A percentile compares a stretch with the other conserved stretches of the same genome.
These are phyloP conservation scores for Penicillium pulvis DNA, from an alignment of 495 filamentous ascomycete genomes.

Conservation along the genomic window DNA sequence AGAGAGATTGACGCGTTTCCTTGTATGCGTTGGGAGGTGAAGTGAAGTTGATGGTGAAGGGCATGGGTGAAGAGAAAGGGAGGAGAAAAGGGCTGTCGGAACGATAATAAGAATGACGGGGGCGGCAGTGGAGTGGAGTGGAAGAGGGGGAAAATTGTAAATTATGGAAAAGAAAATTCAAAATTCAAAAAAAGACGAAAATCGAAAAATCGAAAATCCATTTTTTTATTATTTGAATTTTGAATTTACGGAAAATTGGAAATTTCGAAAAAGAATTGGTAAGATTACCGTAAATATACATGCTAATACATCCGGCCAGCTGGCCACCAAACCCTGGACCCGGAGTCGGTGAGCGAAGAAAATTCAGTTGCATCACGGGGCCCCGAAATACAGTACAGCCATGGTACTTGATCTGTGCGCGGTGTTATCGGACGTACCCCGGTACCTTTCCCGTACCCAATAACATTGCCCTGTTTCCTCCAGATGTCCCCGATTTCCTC, in stretches of 20 bases:
- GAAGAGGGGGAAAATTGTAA: slow-evolving; percentile 24
- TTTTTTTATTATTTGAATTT: background rate
- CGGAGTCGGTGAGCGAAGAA: slow-evolving; percentile 19
- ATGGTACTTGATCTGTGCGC: slow-evolving; percentile 4
- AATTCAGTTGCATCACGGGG: slow-evolving; percentile 35
- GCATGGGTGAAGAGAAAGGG: slow-evolving; percentile 9
- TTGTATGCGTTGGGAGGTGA: background rate
- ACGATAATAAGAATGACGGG: slow-evolving; percentile 40
- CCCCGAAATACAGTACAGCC: slow-evolving; percentile 1
- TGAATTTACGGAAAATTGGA: background rate
- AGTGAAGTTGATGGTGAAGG: slow-evolving; percentile 10
- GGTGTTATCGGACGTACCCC: slow-evolving; percentile 1
- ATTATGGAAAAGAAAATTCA: slow-evolving; percentile 17
- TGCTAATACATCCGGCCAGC: too few relatives aligned
- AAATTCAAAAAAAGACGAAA: slow-evolving; percentile 19
- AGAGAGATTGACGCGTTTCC: slow-evolving; percentile 27
- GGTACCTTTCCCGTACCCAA: slow-evolving; percentile 3
- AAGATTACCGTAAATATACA: background rate
- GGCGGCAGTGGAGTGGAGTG: slow-evolving; percentile 33
- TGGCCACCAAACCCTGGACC: background rate
- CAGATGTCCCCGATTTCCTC: background rate
- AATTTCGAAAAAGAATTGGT: background rate
- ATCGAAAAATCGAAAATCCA: slow-evolving; percentile 26
- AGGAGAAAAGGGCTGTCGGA: slow-evolving; percentile 24
- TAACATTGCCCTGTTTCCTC: background rate